phyloP scores from a whole-genome alignment of 202 grass and related monocot species.

The Carex arenaria region DNA sequence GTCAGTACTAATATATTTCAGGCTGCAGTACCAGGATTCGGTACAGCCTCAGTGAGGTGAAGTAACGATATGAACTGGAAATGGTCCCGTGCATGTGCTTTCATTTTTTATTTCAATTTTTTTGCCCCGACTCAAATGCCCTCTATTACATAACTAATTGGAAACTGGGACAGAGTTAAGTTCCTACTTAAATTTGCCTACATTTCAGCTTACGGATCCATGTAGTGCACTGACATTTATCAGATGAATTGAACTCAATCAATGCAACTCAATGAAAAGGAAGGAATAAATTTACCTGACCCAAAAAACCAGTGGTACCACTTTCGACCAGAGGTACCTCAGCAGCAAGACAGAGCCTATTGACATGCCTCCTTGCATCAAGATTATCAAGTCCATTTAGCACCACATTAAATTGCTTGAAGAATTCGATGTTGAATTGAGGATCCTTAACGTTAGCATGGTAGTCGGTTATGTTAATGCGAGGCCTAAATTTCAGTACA shows the following conservation, averaged over 20 bases:
- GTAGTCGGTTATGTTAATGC: slow-evolving; percentile 76
- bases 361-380: slow-evolving; percentile 95
- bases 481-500: slow-evolving; percentile 76
- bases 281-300: slow-evolving; percentile 52
- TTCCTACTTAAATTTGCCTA: neutral
- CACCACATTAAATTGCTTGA: slow-evolving; percentile 96
- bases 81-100: neutral
- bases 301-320: slow-evolving; percentile 94
- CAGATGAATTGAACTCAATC: neutral
- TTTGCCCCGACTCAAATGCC: neutral
- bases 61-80: neutral
- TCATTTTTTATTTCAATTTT: neutral
- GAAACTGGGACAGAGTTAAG: neutral
- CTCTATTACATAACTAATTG: neutral
- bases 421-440: slow-evolving; percentile 78
- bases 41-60: neutral
- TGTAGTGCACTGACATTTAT: neutral
- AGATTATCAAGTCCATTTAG: slow-evolving; percentile 97
- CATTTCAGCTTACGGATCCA: neutral
- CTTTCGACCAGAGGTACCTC: slow-evolving; percentile 97
- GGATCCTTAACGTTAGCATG: slow-evolving; percentile 96
- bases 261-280: neutral
- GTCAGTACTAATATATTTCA: neutral
- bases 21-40: neutral
- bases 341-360: slow-evolving; percentile 94